Conservation (phyloP, 2,329 filamentous ascomycete genomes). For the Bipolaris oryzae region DNA sequence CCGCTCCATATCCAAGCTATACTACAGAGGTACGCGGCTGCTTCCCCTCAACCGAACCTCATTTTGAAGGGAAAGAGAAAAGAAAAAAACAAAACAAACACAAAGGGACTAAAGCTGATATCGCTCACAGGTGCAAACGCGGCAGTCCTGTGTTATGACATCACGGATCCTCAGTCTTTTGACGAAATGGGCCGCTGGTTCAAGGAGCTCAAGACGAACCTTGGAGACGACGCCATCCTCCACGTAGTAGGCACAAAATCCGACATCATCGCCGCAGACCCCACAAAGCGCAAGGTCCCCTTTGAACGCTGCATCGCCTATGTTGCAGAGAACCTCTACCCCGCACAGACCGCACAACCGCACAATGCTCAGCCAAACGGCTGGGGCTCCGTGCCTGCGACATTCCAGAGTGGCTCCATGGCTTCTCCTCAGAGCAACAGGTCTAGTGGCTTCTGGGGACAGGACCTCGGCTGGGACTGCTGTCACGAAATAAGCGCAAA, state of each 20-base stretch:
- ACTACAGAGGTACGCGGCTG: slow-evolving; percentile 70
- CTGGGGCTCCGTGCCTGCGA: slow-evolving; percentile 42
- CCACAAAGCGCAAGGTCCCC: slow-evolving; percentile 77
- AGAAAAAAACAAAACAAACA: no score
- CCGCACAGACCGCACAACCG: slow-evolving; percentile 57
- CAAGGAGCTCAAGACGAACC: slow-evolving; percentile 78
- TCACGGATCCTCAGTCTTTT: slow-evolving; percentile 84
- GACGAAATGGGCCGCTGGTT: slow-evolving; percentile 93
- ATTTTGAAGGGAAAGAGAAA: no score
- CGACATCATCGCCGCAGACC: slow-evolving; percentile 87
- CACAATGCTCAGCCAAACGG: slow-evolving; percentile 26
- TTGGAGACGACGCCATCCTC: slow-evolving; percentile 77
- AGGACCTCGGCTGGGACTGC: slow-evolving; percentile 93
- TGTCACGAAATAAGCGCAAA: slow-evolving; percentile 97
- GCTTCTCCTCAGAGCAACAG: slow-evolving; percentile 56
- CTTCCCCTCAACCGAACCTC: not conserved
- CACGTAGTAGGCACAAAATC: slow-evolving; percentile 85
- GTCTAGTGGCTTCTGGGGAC: slow-evolving; percentile 83
- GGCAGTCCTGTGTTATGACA: slow-evolving; percentile 92
- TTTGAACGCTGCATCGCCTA: slow-evolving; percentile 97
- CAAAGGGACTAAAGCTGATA: not conserved
- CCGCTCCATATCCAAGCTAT: slow-evolving; percentile 89
- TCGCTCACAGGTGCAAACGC: slow-evolving; percentile 74
- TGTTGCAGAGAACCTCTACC: slow-evolving; percentile 87
- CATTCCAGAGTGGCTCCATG: slow-evolving; percentile 51